These are phyloP conservation scores for Rhodotorula sp. DNA, from an alignment of 1,284 basidiomycete genomes.

Conservation along the genomic window DNA sequence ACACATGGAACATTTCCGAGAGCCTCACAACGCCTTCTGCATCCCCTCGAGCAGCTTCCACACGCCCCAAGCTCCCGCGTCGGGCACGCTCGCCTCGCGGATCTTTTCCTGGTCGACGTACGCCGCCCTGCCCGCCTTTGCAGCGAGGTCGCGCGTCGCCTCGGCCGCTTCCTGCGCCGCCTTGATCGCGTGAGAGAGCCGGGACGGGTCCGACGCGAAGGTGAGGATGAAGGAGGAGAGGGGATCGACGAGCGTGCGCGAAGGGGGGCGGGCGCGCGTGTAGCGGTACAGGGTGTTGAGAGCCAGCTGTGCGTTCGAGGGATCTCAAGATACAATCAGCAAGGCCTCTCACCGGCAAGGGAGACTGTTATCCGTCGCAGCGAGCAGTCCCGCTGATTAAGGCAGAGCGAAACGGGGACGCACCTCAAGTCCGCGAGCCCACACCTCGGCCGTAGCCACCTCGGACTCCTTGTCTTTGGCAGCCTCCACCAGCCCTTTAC, in stretches of 20 bases:
- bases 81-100: slow-evolving; percentile 67
- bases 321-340: not conserved
- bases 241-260: slow-evolving; percentile 86
- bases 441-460: slow-evolving; percentile 57
- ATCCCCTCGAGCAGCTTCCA: slow-evolving; percentile 67
- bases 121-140: slow-evolving; percentile 83
- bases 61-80: slow-evolving; percentile 88
- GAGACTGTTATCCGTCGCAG: no score
- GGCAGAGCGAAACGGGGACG: not conserved
- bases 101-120: slow-evolving; percentile 76
- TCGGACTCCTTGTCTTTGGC: slow-evolving; percentile 46
- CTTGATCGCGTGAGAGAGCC: slow-evolving; percentile 59
- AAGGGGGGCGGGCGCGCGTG: slow-evolving; percentile 82
- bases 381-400: no score
- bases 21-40: slow-evolving; percentile 21
- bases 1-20: not conserved
- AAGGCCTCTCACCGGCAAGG: not conserved
- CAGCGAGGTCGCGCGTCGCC: slow-evolving; percentile 68
- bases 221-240: slow-evolving; percentile 72
- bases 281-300: slow-evolving; percentile 75
- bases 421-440: slow-evolving; percentile 60
- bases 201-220: slow-evolving; percentile 52
- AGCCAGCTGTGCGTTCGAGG: slow-evolving; percentile 51
- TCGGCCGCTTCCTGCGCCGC: slow-evolving; percentile 69
- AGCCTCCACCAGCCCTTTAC: slow-evolving; percentile 64